These are phyloP conservation scores for Hygrocybe coccinea DNA, from an alignment of 768 basidiomycete genomes.

Conservation along the genomic window DNA sequence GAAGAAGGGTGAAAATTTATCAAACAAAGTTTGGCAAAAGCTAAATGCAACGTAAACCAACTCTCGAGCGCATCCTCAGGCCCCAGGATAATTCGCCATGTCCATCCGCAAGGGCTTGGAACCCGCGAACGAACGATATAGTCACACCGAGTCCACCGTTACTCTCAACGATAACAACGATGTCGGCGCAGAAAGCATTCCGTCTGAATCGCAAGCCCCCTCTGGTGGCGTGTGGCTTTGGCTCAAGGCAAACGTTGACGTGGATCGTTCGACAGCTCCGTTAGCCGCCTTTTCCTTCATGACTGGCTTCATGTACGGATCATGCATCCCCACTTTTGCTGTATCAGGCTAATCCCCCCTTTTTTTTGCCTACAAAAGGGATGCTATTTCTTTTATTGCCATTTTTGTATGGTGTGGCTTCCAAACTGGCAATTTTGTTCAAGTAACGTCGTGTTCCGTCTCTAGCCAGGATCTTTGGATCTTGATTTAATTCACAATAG, in stretches of 20 bases:
- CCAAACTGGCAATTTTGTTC: slow-evolving; percentile 74
- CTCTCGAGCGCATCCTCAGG: no score
- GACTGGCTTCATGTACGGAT: slow-evolving; percentile 52
- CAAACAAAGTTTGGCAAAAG: no score
- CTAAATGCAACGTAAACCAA: no score
- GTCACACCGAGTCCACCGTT: background rate
- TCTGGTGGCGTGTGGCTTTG: slow-evolving; percentile 2
- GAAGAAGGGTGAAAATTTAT: no score
- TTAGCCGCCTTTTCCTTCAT: slow-evolving; percentile 52
- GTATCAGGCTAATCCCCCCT: background rate
- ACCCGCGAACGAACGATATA: background rate
- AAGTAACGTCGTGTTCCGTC: slow-evolving; percentile 37
- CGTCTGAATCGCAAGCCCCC: background rate
- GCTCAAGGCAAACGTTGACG: slow-evolving; percentile 30
- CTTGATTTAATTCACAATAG: slow-evolving; percentile 29
- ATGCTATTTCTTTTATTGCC: slow-evolving; percentile 70
- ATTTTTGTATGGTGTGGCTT: slow-evolving; percentile 84
- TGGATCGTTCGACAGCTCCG: slow-evolving; percentile 33
- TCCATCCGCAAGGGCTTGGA: background rate
- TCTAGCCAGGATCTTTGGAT: background rate
- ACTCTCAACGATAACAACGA: background rate
- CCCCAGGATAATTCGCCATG: background rate
- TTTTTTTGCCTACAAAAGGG: slow-evolving; percentile 34
- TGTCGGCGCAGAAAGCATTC: background rate
- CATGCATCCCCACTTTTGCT: background rate